phyloP scores from a whole-genome alignment of 2,329 filamentous ascomycete genomes.

The Pseudogymnoascus sp. region DNA sequence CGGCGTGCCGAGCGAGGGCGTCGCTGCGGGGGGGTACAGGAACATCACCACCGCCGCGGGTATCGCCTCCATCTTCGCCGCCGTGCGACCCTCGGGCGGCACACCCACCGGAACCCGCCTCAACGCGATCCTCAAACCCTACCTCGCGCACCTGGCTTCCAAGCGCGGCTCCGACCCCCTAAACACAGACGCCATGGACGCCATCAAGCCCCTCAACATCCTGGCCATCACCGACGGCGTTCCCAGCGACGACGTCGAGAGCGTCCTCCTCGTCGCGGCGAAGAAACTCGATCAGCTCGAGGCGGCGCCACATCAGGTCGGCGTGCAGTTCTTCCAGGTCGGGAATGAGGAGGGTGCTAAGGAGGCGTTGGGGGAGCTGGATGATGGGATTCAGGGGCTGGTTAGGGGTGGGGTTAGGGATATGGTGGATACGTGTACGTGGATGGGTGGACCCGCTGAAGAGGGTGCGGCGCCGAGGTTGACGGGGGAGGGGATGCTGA shows the following conservation, averaged over 20 bases:
- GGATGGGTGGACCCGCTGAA: conserved; percentile 37
- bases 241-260: conserved; percentile 70
- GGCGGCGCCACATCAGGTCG: conserved; percentile 73
- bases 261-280: conserved; percentile 57
- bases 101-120: conserved; percentile 72
- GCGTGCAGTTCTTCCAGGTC: conserved; percentile 94
- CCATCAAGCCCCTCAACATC: conserved; percentile 73
- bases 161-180: conserved; percentile 14
- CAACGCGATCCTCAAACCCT: conserved; percentile 62
- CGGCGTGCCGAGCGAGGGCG: conserved; percentile 27
- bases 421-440: conserved; percentile 87
- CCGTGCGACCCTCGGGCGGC: conserved; percentile 51
- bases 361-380: conserved; percentile 59
- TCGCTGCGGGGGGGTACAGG: conserved; percentile 47
- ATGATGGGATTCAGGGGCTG: conserved; percentile 59
- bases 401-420: conserved; percentile 56
- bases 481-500: conserved; percentile 65
- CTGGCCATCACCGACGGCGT: conserved; percentile 89
- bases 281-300: conserved; percentile 59
- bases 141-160: conserved; percentile 49
- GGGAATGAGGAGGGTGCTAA: conserved; percentile 61
- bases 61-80: conserved; percentile 63
- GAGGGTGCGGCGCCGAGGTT: conserved; percentile 37
- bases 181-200: conserved; percentile 27
- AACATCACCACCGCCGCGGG: conserved; percentile 50